These are phyloP conservation scores for Fraxinus paxiana DNA, from an alignment of 305 asterid genomes.

Conservation along the genomic window DNA sequence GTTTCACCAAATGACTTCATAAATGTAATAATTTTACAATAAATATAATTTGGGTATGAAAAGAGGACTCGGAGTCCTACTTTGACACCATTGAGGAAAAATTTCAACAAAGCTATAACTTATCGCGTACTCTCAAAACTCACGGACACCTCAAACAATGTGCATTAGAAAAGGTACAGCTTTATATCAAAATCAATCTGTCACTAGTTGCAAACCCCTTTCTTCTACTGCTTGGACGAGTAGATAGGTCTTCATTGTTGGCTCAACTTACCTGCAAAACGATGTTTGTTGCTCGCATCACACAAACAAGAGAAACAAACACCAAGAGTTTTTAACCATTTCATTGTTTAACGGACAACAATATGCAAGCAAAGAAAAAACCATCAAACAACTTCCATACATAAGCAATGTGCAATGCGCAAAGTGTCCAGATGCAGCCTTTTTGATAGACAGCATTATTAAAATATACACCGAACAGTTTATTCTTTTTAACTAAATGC, in stretches of 20 bases:
- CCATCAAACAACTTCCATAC: not conserved
- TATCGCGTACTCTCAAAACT: not conserved
- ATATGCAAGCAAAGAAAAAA: not conserved
- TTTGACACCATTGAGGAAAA: not conserved
- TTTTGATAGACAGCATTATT: not conserved
- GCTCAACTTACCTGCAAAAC: conserved; percentile 13
- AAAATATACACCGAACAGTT: not conserved
- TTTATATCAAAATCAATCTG: not conserved
- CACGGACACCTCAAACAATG: not conserved
- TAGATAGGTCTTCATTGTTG: not conserved
- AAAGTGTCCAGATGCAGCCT: not conserved
- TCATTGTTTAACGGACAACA: not conserved
- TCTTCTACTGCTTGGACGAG: not conserved
- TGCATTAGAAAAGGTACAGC: not conserved
- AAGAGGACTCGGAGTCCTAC: not conserved
- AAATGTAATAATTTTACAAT: not conserved
- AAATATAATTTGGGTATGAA: not conserved
- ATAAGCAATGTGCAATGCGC: not conserved
- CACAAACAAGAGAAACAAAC: not conserved
- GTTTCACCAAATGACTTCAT: not conserved
- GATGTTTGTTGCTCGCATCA: not conserved
- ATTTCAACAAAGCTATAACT: not conserved
- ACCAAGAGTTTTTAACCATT: not conserved
- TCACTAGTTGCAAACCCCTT: not conserved
- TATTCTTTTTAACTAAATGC: not conserved